Evolutionary conservation across 2,329 filamentous ascomycete genomes (phyloP).

Genomic region (Colletotrichum sp.): DNA sequence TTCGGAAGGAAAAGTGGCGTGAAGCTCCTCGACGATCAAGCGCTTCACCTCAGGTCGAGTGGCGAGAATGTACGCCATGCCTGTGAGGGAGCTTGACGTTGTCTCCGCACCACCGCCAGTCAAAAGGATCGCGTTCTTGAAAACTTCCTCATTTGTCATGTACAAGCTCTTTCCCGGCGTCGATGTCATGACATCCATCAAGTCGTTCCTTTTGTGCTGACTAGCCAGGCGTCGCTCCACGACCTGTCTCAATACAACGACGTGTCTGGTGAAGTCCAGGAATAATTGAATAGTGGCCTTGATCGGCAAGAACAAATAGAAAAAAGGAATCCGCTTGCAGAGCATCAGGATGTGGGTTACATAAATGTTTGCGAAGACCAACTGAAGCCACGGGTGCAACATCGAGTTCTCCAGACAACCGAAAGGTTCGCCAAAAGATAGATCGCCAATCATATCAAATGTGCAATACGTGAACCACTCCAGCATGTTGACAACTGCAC

Average conservation of each 20-base stretch:
- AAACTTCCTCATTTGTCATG: background rate
- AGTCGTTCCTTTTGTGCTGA: background rate
- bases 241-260: background rate
- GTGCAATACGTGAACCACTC: slow-evolving; percentile 30
- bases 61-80: slow-evolving; percentile 29
- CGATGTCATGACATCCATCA: background rate
- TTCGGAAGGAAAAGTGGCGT: slow-evolving; percentile 32
- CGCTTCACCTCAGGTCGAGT: slow-evolving; percentile 31
- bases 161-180: background rate
- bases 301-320: background rate
- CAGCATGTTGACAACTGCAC: slow-evolving; percentile 23
- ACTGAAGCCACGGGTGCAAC: background rate
- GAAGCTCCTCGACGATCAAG: slow-evolving; percentile 41
- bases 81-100: slow-evolving; percentile 32
- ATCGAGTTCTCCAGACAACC: slow-evolving; percentile 24
- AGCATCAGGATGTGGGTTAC: background rate
- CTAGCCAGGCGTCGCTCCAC: background rate
- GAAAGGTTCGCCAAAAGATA: slow-evolving; percentile 32
- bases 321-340: background rate
- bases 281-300: background rate
- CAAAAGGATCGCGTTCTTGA: slow-evolving; percentile 24
- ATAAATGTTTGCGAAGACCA: background rate
- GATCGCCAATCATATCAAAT: slow-evolving; percentile 33
- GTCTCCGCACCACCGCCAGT: slow-evolving; percentile 32
- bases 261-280: background rate